Conservation (phyloP, 2,329 filamentous ascomycete species). For the Diaporthe batatas region DNA sequence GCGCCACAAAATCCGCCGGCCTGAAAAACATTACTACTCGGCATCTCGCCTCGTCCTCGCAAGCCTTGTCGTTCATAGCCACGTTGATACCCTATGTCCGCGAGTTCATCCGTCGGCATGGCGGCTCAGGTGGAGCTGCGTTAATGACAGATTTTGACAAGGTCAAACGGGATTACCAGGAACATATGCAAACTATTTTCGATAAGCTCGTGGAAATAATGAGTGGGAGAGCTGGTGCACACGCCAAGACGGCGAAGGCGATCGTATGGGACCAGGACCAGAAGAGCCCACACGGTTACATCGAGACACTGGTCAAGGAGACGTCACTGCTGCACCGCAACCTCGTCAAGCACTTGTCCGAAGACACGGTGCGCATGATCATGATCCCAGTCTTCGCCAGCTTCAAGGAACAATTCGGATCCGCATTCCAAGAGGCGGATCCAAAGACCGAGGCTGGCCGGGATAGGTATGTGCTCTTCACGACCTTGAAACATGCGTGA, state of each 20-base stretch:
- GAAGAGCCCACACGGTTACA: slow-evolving; percentile 74
- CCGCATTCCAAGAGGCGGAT: slow-evolving; percentile 74
- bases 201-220: slow-evolving; percentile 96
- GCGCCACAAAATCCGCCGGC: slow-evolving; percentile 88
- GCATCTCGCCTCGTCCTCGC: slow-evolving; percentile 91
- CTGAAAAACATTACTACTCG: slow-evolving; percentile 97
- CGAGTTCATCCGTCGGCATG: slow-evolving; percentile 89
- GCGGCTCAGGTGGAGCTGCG: slow-evolving; percentile 63
- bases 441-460: slow-evolving; percentile 77
- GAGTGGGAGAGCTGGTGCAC: slow-evolving; percentile 79
- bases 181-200: slow-evolving; percentile 91
- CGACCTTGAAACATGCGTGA: slow-evolving; percentile 18
- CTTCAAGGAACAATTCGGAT: slow-evolving; percentile 84
- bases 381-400: slow-evolving; percentile 87
- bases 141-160: slow-evolving; percentile 91
- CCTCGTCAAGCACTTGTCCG: slow-evolving; percentile 83
- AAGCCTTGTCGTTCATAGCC: slow-evolving; percentile 89
- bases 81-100: slow-evolving; percentile 89
- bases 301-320: slow-evolving; percentile 90
- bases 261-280: slow-evolving; percentile 74
- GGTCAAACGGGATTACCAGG: slow-evolving; percentile 84
- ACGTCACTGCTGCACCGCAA: slow-evolving; percentile 88
- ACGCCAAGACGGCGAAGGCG: slow-evolving; percentile 80
- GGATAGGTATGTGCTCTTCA: slow-evolving; percentile 70
- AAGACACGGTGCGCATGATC: slow-evolving; percentile 82